Percentiles rank a stretch among this genome's conserved stretches.
These are phyloP conservation scores for Osmanthus fragrans DNA, from an alignment of 257 asterid genomes.

Conservation along the genomic window DNA sequence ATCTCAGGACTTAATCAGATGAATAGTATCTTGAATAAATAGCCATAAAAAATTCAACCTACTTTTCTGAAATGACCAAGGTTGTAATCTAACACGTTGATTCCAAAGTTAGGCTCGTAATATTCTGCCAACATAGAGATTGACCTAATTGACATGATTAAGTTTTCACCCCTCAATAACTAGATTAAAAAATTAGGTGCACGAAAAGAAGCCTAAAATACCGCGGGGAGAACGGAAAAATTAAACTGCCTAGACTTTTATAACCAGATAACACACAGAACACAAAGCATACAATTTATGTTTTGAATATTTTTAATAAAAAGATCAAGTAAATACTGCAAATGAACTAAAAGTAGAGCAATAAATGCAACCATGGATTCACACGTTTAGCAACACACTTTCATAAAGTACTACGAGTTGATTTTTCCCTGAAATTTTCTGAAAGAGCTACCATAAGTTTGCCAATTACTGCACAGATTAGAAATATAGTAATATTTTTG, in stretches of 20 bases:
- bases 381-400: neutral
- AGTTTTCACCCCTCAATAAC: neutral
- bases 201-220: neutral
- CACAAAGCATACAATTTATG: neutral
- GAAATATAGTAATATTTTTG: neutral
- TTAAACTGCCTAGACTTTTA: neutral
- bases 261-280: neutral
- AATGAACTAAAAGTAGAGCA: neutral
- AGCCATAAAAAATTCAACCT: neutral
- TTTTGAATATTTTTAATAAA: neutral
- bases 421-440: neutral
- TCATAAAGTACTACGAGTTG: neutral
- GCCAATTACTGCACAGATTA: neutral
- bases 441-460: neutral
- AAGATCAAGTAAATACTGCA: neutral
- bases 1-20: neutral
- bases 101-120: neutral
- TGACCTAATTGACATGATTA: neutral
- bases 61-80: neutral
- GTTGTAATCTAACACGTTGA: neutral
- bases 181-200: neutral
- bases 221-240: neutral
- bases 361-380: neutral
- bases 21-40: neutral
- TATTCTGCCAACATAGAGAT: conserved; percentile 2